A percentile compares a stretch with the other conserved stretches of the same genome.
phyloP scores from a whole-genome alignment of 2,329 filamentous ascomycete species.

The Trichoderma hamatum region DNA sequence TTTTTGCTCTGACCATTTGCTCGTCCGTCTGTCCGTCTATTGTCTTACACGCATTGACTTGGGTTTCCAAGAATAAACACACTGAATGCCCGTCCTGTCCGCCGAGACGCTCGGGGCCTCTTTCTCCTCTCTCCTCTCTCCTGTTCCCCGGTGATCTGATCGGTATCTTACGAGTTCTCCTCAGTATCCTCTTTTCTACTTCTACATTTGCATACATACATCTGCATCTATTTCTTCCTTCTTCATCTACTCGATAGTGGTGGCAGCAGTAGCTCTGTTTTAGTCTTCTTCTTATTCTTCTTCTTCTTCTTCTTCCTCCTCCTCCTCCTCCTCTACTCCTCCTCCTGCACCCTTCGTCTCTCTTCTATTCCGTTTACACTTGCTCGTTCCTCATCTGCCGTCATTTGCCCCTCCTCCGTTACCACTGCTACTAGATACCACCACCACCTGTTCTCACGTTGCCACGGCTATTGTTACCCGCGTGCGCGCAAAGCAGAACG shows the following conservation, averaged over 20 bases:
- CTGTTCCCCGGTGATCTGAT: not conserved
- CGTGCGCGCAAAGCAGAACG: constrained; percentile 24
- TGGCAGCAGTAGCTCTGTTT: not conserved
- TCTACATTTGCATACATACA: not conserved
- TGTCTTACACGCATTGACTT: constrained; percentile 15
- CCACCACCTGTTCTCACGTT: constrained; percentile 14
- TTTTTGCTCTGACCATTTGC: not conserved
- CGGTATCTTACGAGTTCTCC: not conserved
- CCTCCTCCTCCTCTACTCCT: not conserved
- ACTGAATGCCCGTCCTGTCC: not conserved
- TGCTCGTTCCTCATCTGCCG: constrained; percentile 5
- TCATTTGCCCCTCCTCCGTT: constrained; percentile 5
- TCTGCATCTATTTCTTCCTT: not conserved
- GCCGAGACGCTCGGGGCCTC: constrained; percentile 5
- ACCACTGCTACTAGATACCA: constrained; percentile 8
- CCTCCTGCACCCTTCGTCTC: not conserved
- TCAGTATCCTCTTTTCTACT: not conserved
- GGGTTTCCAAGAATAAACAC: constrained; percentile 11
- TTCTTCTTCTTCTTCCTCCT: not conserved
- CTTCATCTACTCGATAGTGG: not conserved
- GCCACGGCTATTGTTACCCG: constrained; percentile 26
- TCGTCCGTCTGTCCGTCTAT: constrained; percentile 1
- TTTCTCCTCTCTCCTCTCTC: not conserved
- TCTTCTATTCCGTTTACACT: not conserved
- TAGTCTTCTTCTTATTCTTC: not conserved